Conservation (phyloP, 2,329 filamentous ascomycete genomes). For the Hysterium pulicare region DNA sequence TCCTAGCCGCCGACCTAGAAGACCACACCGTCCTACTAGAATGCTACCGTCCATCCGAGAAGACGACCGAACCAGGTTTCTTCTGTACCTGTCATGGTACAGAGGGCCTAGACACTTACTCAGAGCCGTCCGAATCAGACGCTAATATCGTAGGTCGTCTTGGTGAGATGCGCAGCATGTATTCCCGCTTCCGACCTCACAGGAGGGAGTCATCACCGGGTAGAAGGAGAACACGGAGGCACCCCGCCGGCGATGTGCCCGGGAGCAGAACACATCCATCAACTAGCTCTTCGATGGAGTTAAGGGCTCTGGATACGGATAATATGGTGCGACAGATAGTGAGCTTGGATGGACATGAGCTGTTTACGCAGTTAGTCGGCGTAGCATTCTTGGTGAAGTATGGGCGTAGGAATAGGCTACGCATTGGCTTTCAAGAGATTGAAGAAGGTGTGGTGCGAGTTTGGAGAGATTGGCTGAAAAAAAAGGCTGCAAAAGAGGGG, state of each 20-base stretch:
- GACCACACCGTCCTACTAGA: conserved; percentile 71
- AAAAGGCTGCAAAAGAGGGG: conserved; percentile 12
- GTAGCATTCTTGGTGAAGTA: conserved; percentile 66
- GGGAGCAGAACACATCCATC: conserved; percentile 41
- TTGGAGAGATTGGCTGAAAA: conserved; percentile 68
- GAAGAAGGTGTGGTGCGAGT: conserved; percentile 67
- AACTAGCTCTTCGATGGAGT: conserved; percentile 20
- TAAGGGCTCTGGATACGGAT: conserved; percentile 22
- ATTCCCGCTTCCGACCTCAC: conserved; percentile 68
- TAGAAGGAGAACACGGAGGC: conserved; percentile 34
- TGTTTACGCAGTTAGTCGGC: conserved; percentile 71
- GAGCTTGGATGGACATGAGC: conserved; percentile 64
- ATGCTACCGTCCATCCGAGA: conserved; percentile 70
- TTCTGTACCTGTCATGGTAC: conserved; percentile 67
- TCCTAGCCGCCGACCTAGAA: conserved; percentile 55
- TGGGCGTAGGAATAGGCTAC: conserved; percentile 58
- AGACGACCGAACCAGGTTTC: conserved; percentile 65
- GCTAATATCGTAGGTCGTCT: conserved; percentile 33
- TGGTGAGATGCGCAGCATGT: conserved; percentile 55
- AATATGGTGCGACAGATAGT: conserved; percentile 58
- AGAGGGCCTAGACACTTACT: conserved; percentile 51
- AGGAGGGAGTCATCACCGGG: conserved; percentile 50
- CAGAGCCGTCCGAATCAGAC: conserved; percentile 30
- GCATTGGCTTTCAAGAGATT: conserved; percentile 63
- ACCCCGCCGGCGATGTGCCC: conserved; percentile 48